Conservation (phyloP, 148 eudicot genomes). For the Heliosperma pusillum region DNA sequence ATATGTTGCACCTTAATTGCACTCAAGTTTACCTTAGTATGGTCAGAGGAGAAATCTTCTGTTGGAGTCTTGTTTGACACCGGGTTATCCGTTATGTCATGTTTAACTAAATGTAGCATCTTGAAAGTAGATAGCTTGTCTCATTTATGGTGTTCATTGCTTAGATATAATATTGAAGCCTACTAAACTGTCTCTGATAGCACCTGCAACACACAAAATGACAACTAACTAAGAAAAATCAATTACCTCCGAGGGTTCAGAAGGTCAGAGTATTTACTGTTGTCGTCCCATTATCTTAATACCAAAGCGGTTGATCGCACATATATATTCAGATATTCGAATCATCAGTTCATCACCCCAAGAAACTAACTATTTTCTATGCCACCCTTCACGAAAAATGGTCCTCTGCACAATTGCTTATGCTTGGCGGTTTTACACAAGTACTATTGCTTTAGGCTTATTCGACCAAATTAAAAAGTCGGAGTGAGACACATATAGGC, state of each 20-base stretch:
- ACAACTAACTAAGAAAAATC: too few relatives aligned
- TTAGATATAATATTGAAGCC: slow-evolving; percentile 51
- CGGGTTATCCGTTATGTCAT: slow-evolving; percentile 18
- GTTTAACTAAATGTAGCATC: background rate
- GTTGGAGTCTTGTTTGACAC: slow-evolving; percentile 22
- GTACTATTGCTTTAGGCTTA: too few relatives aligned
- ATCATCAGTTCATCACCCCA: background rate
- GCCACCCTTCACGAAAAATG: background rate
- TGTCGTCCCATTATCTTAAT: background rate
- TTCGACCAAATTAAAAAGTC: too few relatives aligned
- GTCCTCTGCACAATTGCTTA: background rate
- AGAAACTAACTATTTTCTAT: background rate
- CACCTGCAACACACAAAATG: slow-evolving; percentile 43
- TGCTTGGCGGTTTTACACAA: too few relatives aligned
- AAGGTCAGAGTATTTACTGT: background rate
- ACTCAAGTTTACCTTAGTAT: slow-evolving; percentile 59
- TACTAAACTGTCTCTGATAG: slow-evolving; percentile 45
- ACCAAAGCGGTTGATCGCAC: slow-evolving; percentile 1
- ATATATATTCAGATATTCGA: background rate
- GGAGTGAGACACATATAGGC: too few relatives aligned
- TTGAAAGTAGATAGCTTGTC: slow-evolving; percentile 26
- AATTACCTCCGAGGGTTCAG: background rate
- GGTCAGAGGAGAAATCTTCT: slow-evolving; percentile 42
- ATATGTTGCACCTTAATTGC: background rate
- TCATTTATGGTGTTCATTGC: slow-evolving; percentile 57